Base-by-base conservation (phyloP, 495 filamentous ascomycete species). In the Trichodelitschia bisporula region DNA sequence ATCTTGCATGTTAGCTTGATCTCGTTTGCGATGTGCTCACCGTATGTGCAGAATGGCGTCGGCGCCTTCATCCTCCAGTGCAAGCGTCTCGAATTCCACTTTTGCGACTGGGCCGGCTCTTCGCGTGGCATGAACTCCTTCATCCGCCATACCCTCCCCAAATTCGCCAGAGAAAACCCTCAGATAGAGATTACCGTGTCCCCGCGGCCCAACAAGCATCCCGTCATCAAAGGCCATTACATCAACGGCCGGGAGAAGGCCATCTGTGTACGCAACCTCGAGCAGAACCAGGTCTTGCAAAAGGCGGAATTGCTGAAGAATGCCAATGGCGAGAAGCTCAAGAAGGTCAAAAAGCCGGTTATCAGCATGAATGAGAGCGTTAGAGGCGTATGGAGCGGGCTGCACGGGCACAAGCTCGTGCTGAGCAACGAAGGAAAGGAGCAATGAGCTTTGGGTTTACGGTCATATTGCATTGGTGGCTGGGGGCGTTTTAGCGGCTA, bases 21-120 rank as follows among this genome's bases (percentile, higher is more conserved):
- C 9, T n/a, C n/a, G n/a, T n/a, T n/a, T n/a, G n/a, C n/a, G n/a
- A n/a, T n/a, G n/a, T n/a, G n/a, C 28, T 42, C 26, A 42, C 19
- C 18, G 14, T 12, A 14, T 12, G 25, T 40, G 14, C 40, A 92
- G 78, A 97, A 97, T 55, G 86, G 86, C 59, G 66, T 92, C 40
- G 86, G 82, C 35, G 79, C 84, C 40, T 97, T 95, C 57, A 77
- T 97, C 51, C 63, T 91, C 36, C 83, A 91, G 66, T 97, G 86
- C 66, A 90, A 76, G 55, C 72, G 73, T 38, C 61, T 97, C 47
- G 77, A 91, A 47, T 75, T 97, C 45, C 77, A 90, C 54, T 97
- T 90, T 60, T 92, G 86, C 58, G 80, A 93, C 58, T 78, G 70
- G 63, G 77, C 73, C 4, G 86, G 83, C 39, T 82, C 74, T 51